A percentile compares a stretch with the other conserved stretches of the same genome.
phyloP scores from a whole-genome alignment of 148 eudicot genomes.

The Bassia scoparia region DNA sequence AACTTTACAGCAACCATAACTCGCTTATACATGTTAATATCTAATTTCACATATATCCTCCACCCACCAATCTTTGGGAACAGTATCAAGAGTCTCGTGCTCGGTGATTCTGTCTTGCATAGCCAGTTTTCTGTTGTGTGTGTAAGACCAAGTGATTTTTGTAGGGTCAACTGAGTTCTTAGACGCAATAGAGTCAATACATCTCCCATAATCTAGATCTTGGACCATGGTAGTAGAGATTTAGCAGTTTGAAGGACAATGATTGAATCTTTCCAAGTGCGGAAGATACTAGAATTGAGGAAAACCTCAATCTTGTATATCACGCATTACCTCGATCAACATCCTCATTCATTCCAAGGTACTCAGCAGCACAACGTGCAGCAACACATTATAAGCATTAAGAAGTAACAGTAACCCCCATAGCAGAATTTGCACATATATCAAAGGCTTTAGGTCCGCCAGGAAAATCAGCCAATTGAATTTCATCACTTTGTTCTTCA shows the following conservation, averaged over 20 bases:
- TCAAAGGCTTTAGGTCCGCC: slow-evolving; percentile 84
- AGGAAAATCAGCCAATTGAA: slow-evolving; percentile 55
- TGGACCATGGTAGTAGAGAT: slow-evolving; percentile 64
- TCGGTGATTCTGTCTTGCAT: slow-evolving; percentile 43
- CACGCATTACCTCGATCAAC: slow-evolving; percentile 70
- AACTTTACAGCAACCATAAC: slow-evolving; percentile 61
- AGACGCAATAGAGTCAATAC: slow-evolving; percentile 76
- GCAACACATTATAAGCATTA: slow-evolving; percentile 81
- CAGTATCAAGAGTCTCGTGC: slow-evolving; percentile 38
- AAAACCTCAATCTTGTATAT: slow-evolving; percentile 74
- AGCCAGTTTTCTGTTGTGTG: slow-evolving; percentile 59
- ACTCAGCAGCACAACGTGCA: slow-evolving; percentile 87
- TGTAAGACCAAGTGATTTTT: slow-evolving; percentile 70
- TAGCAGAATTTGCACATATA: slow-evolving; percentile 89
- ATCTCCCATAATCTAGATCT: slow-evolving; percentile 60
- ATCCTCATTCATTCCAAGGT: slow-evolving; percentile 80
- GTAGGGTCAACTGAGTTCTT: slow-evolving; percentile 67
- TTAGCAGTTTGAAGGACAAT: slow-evolving; percentile 66
- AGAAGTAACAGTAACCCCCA: slow-evolving; percentile 69
- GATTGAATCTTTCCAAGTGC: slow-evolving; percentile 89
- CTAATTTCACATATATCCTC: slow-evolving; percentile 87
- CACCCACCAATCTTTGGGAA: slow-evolving; percentile 94
- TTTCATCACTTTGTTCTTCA: slow-evolving; percentile 51
- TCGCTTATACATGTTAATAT: slow-evolving; percentile 63
- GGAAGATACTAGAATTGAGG: slow-evolving; percentile 67